These are phyloP conservation scores for Physcomitrium patens DNA, from an alignment of 225 moss, liverwort and hornwort species.

Conservation along the genomic window DNA sequence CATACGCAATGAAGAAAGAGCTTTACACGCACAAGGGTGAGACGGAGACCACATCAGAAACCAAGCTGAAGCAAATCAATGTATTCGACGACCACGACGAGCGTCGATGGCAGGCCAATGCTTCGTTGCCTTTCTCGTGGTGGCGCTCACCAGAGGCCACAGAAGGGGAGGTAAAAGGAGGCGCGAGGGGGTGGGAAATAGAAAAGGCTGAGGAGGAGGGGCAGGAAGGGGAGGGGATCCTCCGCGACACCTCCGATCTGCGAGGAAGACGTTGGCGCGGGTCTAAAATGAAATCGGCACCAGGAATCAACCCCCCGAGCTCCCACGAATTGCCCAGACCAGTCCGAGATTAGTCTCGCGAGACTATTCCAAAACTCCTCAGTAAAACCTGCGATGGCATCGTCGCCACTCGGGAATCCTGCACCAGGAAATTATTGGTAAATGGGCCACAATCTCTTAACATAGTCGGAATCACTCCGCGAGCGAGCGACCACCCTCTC, in stretches of 20 bases:
- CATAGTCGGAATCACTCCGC: not conserved
- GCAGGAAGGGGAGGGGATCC: no score
- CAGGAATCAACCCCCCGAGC: constrained; percentile 5
- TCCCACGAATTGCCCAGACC: constrained; percentile 14
- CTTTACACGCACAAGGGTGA: not conserved
- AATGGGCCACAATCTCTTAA: not conserved
- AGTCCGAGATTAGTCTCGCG: constrained; percentile 5
- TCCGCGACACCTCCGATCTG: not conserved
- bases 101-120: constrained; percentile 1
- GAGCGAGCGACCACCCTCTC: not conserved
- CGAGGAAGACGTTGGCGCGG: constrained; percentile 16
- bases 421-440: not conserved
- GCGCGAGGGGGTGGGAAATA: not conserved
- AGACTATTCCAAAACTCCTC: no score
- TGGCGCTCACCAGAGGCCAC: not conserved
- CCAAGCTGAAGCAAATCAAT: not conserved
- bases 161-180: not conserved
- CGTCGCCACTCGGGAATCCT: constrained; percentile 21
- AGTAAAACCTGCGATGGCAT: not conserved
- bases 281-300: not conserved
- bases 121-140: not conserved
- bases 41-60: not conserved
- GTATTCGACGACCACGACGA: not conserved
- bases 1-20: not conserved
- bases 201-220: not conserved